Evolutionary conservation across 2,329 filamentous ascomycete genomes (phyloP), one percentile per base, ranked within the genome.

Genomic region (Aspergillaceae sp.): DNA sequence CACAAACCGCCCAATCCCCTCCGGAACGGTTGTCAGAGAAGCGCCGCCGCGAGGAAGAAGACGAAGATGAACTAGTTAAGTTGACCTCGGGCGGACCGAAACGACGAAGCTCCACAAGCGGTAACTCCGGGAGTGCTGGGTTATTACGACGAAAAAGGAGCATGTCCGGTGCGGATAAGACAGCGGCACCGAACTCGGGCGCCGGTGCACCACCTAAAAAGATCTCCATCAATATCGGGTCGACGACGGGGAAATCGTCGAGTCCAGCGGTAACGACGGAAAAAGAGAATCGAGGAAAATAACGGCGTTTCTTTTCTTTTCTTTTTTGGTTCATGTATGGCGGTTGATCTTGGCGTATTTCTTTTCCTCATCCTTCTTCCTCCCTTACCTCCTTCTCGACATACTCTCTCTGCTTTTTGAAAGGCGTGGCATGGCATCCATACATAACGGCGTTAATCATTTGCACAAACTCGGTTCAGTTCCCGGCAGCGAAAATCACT

Each of bases 11-110:
- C 8, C 62, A 62, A 41, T 56, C 52, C 9, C 83, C 84, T 3
- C 85, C 83, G 0, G 88, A 95, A 65, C 79, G 87, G 45, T 69
- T 94, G 11, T 85, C 88, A 0, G 87, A 94, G 64, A 97, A 97
- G 68, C 84, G 91, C 41, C 80, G 91, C 41, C 80, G 92, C 38
- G 71, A 75, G 56, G 90, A 95, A 62, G 91, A 96, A 51, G 91
- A 96, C 40, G 90, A 95, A 46, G 90, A 96, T 53, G 87, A 91
- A 59, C 71, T 97, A n/a, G 82, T 83, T 45, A 94, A 92, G 67
- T 75, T 96, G 56, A 81, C 87, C 53, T 62, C 65, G 7, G 36
- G 36, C 19, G 68, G 65, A 27, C 63, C 68, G 1, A 74, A 74
- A 54, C 65, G 72, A 44, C 64, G 72, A 48, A 73, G 68, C 48